These are phyloP conservation scores for Aspergillus amoenus DNA, from an alignment of 2,329 filamentous ascomycete genomes.

Conservation along the genomic window DNA sequence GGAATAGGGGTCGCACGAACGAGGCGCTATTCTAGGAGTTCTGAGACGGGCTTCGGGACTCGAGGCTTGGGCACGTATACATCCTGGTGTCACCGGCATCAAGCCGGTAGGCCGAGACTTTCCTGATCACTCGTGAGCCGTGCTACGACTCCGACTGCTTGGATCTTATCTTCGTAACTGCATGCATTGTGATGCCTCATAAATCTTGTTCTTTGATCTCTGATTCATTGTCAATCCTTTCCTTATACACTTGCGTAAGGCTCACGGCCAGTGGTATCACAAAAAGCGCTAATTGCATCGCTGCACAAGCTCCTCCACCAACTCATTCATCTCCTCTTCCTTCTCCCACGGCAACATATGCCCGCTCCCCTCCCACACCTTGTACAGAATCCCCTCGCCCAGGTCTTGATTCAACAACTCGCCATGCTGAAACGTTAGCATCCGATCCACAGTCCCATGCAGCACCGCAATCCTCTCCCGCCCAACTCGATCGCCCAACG, in stretches of 20 bases:
- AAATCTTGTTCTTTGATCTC: background rate
- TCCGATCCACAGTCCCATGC: constrained; percentile 73
- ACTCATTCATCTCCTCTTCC: constrained; percentile 64
- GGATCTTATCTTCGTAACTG: background rate
- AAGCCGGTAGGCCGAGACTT: too few relatives aligned
- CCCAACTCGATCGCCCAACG: constrained; percentile 68
- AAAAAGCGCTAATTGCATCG: constrained; percentile 23
- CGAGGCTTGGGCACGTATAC: too few relatives aligned
- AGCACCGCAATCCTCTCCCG: constrained; percentile 72
- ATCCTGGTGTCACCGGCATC: too few relatives aligned
- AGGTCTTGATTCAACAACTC: constrained; percentile 66
- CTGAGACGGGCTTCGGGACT: too few relatives aligned
- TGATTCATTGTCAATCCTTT: background rate
- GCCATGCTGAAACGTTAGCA: constrained; percentile 73
- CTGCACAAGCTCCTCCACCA: constrained; percentile 59
- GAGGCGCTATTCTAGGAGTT: too few relatives aligned
- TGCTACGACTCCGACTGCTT: background rate
- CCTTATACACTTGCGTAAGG: background rate
- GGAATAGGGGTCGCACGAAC: too few relatives aligned
- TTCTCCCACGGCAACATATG: constrained; percentile 75
- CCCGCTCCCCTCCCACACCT: constrained; percentile 67
- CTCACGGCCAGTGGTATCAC: background rate
- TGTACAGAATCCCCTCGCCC: constrained; percentile 56
- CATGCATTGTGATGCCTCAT: background rate
- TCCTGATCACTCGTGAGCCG: too few relatives aligned